phyloP scores from a whole-genome alignment of 2,329 filamentous ascomycete genomes.

The Fusarium nanum region DNA sequence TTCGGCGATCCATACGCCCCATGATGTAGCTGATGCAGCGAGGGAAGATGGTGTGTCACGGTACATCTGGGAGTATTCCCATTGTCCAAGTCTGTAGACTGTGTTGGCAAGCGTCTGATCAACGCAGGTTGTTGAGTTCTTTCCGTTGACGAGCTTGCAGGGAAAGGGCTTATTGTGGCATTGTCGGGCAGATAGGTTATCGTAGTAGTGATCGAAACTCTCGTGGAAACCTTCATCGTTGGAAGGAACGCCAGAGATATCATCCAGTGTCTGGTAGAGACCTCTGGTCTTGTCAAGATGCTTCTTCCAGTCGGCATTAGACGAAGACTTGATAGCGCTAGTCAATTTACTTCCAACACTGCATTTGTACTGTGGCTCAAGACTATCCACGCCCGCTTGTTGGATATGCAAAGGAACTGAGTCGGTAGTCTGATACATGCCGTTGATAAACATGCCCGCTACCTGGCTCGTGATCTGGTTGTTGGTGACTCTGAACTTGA shows the following conservation, averaged over 20 bases:
- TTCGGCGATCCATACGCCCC: conserved; percentile 81
- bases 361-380: conserved; percentile 81
- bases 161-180: conserved; percentile 80
- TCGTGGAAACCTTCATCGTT: conserved; percentile 72
- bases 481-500: conserved; percentile 79
- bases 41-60: conserved; percentile 74
- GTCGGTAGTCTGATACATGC: conserved; percentile 68
- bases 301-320: conserved; percentile 66
- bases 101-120: conserved; percentile 70
- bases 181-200: conserved; percentile 82
- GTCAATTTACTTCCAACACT: conserved; percentile 59
- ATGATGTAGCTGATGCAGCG: conserved; percentile 68
- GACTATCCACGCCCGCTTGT: conserved; percentile 71
- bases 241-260: conserved; percentile 72
- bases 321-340: conserved; percentile 56
- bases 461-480: conserved; percentile 87
- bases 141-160: conserved; percentile 65
- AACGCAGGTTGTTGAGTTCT: conserved; percentile 68
- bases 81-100: conserved; percentile 81
- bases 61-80: conserved; percentile 84
- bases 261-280: conserved; percentile 72
- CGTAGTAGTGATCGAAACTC: conserved; percentile 85
- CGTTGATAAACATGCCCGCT: conserved; percentile 77
- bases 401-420: conserved; percentile 60
- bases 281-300: conserved; percentile 69